Base-by-base conservation (phyloP, 208 protist genomes). In the Trypanosomatidae sp. region DNA sequence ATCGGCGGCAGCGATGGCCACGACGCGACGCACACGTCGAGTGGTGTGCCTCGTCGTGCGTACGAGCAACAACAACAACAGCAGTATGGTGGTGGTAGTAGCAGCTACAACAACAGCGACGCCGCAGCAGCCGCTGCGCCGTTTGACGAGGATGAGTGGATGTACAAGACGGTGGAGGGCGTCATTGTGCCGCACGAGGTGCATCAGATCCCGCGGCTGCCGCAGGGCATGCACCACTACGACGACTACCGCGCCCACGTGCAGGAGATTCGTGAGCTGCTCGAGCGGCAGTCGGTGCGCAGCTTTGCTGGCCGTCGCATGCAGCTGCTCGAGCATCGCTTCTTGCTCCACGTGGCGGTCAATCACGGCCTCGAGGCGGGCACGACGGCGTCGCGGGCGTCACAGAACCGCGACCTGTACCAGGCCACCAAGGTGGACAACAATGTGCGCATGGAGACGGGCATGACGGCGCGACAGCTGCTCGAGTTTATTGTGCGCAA, bases 381-480 rank as follows among this genome's bases (percentile, higher is more conserved):
- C 28, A 83, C 61, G 25, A 83, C 72, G 1, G 68, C 81, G 1
- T 68, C 63, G 18, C 78, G 78, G 32, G 78, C 85, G 16, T 88
- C 78, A 38, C 70, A 92, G 33, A 87, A 95, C 53, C 74, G 85
- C 39, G 92, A 97, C 56, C 96, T 97, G 45, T 97, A 96, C 54
- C 88, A 96, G 43, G 83, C 94, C 1, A 80, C 76, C 10, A 97
- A 97, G 48, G 92, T 98, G n/a, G 95, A 98, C 65, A 97, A 93
- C 30, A 96, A 96, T 38, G 79, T 97, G 22, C 93, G 97, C 40
- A 84, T 96, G 55, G 88, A 93, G 41, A 79, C 79, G 3, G 85
- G 86, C 16, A 97, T 97, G 87, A 97, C 84, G 22, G 78, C 89
- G 19, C 78, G 91, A n/a, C 88, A 97, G 45, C 74, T 98, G 8